Evolutionary conservation across 371 early-diverging fungal genomes (phyloP), one percentile per base, ranked within the genome.

Genomic region (Apophysomyces variabilis): DNA sequence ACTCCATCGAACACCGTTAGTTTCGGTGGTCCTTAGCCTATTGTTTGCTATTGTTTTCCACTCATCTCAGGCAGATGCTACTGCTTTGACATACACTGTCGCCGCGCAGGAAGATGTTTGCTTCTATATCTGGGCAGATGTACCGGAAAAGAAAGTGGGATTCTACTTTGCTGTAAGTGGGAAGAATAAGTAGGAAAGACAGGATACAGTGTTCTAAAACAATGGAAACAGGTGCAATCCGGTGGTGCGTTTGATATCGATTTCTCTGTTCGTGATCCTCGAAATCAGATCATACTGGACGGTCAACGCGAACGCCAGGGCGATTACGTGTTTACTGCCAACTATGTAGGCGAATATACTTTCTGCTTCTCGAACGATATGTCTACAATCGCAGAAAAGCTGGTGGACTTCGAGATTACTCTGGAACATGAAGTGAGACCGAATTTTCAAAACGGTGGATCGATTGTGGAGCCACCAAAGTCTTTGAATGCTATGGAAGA

Each of bases 101-200:
- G 89, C 88, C 58, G 93, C 97, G 26, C 92, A 93, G 71, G 96
- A 96, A 75, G 86, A 90, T 57, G 85, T 89, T 32, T 95, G 95
- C 73, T 95, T 92, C 75, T 93, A 90, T 78, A 79, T 86, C 12
- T 81, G 78, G 69, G 83, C 88, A 32, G 90, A 90, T 66, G 69
- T 83, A 54, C 86, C 90, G 6, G 89, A 86, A 64, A 88, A 92
- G 77, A 98, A 98, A 81, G 75, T 97, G 56, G 91, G 93, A 26
- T 95, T 98, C 73, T 98, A 96, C 83, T 97, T 96, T 89, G 94
- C 97, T 37, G 99, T 96, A 89, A 78, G 91, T 79, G 38, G 60
- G 41, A 41, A 66, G 54, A 61, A 58, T 43, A 18, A 50, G 44
- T 38, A 41, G 35, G 58, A n/a, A 35, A 37, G 44, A 8, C 1